Evolutionary conservation across 345 rosid genomes (phyloP), one percentile per base, ranked within the genome.

Genomic region (Microcos paniculata): DNA sequence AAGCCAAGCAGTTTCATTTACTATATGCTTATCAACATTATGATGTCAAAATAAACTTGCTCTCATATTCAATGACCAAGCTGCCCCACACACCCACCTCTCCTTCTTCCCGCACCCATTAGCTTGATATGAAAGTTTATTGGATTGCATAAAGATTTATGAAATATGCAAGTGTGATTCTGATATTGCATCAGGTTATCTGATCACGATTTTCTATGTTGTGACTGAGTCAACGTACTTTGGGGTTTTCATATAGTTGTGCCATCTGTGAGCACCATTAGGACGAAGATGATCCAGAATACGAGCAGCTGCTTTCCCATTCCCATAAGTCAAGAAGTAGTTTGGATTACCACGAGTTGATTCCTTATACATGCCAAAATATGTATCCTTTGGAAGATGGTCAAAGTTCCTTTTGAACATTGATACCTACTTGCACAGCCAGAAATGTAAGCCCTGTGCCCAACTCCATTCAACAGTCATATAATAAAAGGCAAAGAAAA

Each of bases 261-360:
- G 98, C 98, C 98, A 93, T 86, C 99, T 92, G 79, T 93, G 99
- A 49, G 99, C 97, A 77, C 99, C 99, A 84, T 96, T 96, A 73
- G 99, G 97, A 57, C 98, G 93, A 75, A 96, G 99, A 85, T 94
- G 95, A 70, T 93, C 96, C 77, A 82, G 92, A 72, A 92, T 23
- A 70, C 97, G 89, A 80, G 99, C 99, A 73, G 84, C 93, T 72
- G 98, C 83, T 83, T 94, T 96, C 72, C 98, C 98, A 51, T 94
- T 96, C 71, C 98, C 98, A 80, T 92, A 96, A 73, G 98, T 96
- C 80, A 96, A 80, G 81, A 96, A 96, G 82, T 92, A 96, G 80
- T 96, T 96, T 72, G 97, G 98, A 83, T 96, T 96, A 58, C 94
- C 94, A 71, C 95, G 90, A 69, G 91, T 90, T 76, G 97, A 88